These are phyloP conservation scores for Phoma sp. DNA, from an alignment of 2,329 filamentous ascomycete species.

Conservation along the genomic window DNA sequence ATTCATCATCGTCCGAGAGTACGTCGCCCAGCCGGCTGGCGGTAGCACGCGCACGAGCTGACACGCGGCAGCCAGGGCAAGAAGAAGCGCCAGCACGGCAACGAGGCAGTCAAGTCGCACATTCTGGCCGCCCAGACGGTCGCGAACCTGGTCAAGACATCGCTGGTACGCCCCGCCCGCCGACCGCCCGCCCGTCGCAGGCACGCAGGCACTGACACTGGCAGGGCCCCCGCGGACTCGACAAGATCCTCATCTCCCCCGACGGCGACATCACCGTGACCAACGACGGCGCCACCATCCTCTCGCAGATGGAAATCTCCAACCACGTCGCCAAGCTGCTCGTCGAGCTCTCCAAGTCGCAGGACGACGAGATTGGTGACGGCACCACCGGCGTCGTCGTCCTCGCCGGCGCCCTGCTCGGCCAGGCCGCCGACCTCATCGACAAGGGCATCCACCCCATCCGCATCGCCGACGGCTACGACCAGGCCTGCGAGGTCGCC, in stretches of 20 bases:
- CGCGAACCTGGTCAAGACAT: slow-evolving; percentile 96
- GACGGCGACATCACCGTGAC: slow-evolving; percentile 99
- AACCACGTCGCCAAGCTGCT: slow-evolving; percentile 98
- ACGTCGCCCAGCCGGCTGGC: slow-evolving; percentile 51
- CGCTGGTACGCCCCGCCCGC: slow-evolving; percentile 68
- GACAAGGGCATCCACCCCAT: slow-evolving; percentile 99
- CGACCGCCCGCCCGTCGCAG: no score
- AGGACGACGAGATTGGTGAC: slow-evolving; percentile 98
- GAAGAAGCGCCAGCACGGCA: slow-evolving; percentile 97
- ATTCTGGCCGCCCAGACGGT: slow-evolving; percentile 96
- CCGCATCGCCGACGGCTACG: slow-evolving; percentile 96
- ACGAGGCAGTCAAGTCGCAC: slow-evolving; percentile 96
- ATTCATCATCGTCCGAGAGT: slow-evolving; percentile 99
- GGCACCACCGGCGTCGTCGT: slow-evolving; percentile 98
- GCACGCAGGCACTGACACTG: slow-evolving; percentile 18
- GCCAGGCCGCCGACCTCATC: slow-evolving; percentile 96
- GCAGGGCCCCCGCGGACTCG: slow-evolving; percentile 87
- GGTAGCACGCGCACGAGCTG: not conserved
- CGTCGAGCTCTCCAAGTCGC: slow-evolving; percentile 96
- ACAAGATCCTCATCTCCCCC: slow-evolving; percentile 98
- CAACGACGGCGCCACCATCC: slow-evolving; percentile 97
- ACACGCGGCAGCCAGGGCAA: slow-evolving; percentile 76
- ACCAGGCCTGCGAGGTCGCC: slow-evolving; percentile 96
- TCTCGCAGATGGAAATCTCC: slow-evolving; percentile 97
- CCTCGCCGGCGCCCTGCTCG: slow-evolving; percentile 88